Evolutionary conservation across 2,329 filamentous ascomycete genomes (phyloP).

Genomic region (Pseudogymnoascus sp.): DNA sequence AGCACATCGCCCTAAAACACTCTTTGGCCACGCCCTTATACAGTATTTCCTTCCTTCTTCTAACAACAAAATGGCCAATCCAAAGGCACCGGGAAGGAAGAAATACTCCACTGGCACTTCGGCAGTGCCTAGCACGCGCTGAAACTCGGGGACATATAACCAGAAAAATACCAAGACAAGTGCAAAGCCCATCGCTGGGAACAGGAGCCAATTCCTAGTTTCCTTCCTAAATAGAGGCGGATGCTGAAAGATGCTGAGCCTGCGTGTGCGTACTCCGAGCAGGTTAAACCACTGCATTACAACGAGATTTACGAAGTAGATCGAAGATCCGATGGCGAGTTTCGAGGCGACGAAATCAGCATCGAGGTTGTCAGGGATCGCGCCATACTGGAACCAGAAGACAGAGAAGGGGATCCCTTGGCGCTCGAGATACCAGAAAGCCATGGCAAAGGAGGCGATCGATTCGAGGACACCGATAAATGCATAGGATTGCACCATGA

Average conservation of each 20-base stretch:
- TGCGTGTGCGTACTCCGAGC: conserved; percentile 56
- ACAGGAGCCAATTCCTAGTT: conserved; percentile 60
- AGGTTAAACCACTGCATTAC: conserved; percentile 78
- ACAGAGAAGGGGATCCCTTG: conserved; percentile 56
- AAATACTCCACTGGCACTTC: conserved; percentile 63
- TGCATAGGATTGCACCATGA: conserved; percentile 66
- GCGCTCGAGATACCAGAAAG: conserved; percentile 57
- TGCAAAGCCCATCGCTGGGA: conserved; percentile 63
- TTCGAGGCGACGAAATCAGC: conserved; percentile 50
- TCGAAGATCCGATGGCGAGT: conserved; percentile 32
- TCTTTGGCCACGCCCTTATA: conserved; percentile 51
- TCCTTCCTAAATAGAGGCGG: conserved; percentile 56
- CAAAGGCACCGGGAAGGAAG: conserved; percentile 69
- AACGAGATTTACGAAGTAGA: conserved; percentile 75
- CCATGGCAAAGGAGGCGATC: conserved; percentile 52
- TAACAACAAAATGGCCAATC: conserved; percentile 52
- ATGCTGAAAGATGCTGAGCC: conserved; percentile 63
- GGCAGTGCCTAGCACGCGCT: conserved; percentile 51
- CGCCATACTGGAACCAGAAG: conserved; percentile 62
- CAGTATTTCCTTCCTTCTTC: conserved; percentile 60
- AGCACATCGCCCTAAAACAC: conserved; percentile 50
- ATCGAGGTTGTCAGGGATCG: conserved; percentile 34
- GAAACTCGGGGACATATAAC: conserved; percentile 59
- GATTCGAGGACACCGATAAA: conserved; percentile 60
- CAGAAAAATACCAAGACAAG: conserved; percentile 62